These are phyloP conservation scores for Penicillium psychrofluorescens DNA, from an alignment of 495 filamentous ascomycete species.

Conservation along the genomic window DNA sequence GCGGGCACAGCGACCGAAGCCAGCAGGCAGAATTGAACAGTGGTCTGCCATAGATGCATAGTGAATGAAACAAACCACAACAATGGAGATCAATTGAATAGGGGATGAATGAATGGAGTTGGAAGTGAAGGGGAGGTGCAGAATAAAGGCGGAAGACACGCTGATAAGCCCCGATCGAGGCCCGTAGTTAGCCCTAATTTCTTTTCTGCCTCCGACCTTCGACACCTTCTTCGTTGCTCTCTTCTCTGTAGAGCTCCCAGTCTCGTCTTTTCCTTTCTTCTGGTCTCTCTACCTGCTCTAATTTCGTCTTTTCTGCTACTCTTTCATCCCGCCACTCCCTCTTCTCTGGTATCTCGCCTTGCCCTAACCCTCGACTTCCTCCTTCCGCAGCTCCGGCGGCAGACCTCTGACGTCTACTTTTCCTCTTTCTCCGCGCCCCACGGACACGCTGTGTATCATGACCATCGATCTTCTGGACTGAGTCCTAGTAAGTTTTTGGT, in stretches of 20 bases:
- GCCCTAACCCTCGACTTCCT: slow-evolving; percentile 15
- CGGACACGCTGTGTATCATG: no score
- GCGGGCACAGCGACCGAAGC: slow-evolving; percentile 29
- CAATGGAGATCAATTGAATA: slow-evolving; percentile 3
- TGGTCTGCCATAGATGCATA: slow-evolving; percentile 38
- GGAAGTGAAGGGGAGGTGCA: slow-evolving; percentile 13
- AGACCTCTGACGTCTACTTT: slow-evolving; percentile 12
- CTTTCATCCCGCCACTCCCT: slow-evolving; percentile 15
- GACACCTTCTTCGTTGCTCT: slow-evolving; percentile 5
- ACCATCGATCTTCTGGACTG: no score
- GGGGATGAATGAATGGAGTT: slow-evolving; percentile 3
- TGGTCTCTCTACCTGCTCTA: slow-evolving; percentile 1
- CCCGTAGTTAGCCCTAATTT: slow-evolving; percentile 22
- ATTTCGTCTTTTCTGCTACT: not conserved
- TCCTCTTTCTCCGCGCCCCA: not conserved
- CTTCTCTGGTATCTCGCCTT: not conserved
- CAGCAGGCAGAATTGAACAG: slow-evolving; percentile 33
- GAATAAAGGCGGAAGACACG: slow-evolving; percentile 22
- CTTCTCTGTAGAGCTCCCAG: not conserved
- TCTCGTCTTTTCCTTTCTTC: not conserved
- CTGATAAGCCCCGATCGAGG: slow-evolving; percentile 24
- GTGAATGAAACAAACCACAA: slow-evolving; percentile 5
- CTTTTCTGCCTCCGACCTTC: slow-evolving; percentile 20
- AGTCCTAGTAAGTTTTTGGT: no score
- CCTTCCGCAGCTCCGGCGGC: not conserved